Evolutionary conservation across 805 yeast genomes (phyloP).

Genomic region (Yarrowia sp.): DNA sequence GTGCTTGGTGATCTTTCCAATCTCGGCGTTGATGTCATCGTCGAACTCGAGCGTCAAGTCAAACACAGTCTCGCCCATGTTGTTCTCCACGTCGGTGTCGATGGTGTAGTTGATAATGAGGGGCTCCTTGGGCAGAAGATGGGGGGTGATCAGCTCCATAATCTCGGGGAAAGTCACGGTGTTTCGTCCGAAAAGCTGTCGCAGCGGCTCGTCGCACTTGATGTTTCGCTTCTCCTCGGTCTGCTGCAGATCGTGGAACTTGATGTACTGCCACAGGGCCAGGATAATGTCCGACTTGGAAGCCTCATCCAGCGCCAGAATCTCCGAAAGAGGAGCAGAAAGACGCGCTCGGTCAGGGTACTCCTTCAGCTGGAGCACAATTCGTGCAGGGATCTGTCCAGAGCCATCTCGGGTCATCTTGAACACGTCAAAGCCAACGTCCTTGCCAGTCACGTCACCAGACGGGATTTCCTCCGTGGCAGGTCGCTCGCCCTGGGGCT

Average conservation of each 20-base stretch:
- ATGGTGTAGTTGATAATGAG: conserved; percentile 71
- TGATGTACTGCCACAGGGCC: conserved; percentile 71
- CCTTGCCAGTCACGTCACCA: conserved; percentile 28
- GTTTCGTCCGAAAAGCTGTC: conserved; percentile 48
- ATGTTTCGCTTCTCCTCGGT: conserved; percentile 54
- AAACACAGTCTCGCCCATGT: conserved; percentile 68
- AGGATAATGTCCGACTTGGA: conserved; percentile 84
- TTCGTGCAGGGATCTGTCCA: conserved; percentile 59
- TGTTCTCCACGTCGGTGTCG: conserved; percentile 70
- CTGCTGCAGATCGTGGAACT: conserved; percentile 61
- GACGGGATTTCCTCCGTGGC: conserved; percentile 1
- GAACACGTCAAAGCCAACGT: conserved; percentile 75
- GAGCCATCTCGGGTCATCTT: conserved; percentile 80
- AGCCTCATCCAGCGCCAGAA: conserved; percentile 73
- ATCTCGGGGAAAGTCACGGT: conserved; percentile 65
- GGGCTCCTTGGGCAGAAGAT: conserved; percentile 75
- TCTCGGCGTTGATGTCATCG: conserved; percentile 39
- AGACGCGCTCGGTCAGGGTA: conserved; percentile 64
- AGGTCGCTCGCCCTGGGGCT: conserved; percentile 45
- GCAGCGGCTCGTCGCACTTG: conserved; percentile 48
- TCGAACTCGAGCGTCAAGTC: conserved; percentile 65
- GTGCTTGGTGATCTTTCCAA: conserved; percentile 40
- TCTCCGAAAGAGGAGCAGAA: conserved; percentile 60
- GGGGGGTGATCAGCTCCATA: conserved; percentile 62
- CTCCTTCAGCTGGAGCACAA: conserved; percentile 78